phyloP scores from a whole-genome alignment of 2,329 filamentous ascomycete genomes.

The Neonectria coccinea region DNA sequence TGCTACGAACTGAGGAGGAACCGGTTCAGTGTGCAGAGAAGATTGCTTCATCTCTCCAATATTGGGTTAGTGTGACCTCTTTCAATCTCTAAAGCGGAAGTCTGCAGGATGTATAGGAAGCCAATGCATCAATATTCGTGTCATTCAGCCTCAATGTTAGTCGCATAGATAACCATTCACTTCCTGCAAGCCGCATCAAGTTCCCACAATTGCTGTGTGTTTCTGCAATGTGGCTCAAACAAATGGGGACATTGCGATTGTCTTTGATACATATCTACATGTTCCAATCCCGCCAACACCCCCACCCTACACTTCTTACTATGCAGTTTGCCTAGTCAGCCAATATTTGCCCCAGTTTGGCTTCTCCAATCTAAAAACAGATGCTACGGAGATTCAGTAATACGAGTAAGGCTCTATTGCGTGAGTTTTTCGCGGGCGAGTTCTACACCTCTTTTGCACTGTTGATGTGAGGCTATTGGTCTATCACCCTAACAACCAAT shows the following conservation, averaged over 20 bases:
- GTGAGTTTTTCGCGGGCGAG: background rate
- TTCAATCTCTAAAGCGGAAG: background rate
- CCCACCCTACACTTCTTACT: background rate
- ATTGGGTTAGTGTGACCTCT: background rate
- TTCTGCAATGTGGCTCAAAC: background rate
- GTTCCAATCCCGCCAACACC: background rate
- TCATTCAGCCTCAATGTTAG: background rate
- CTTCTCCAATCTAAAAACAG: background rate
- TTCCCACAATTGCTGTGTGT: background rate
- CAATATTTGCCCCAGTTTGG: background rate
- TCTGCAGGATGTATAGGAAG: background rate
- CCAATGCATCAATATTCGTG: background rate
- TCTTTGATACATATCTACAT: background rate
- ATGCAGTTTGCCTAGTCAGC: background rate
- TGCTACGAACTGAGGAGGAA: constrained; percentile 6
- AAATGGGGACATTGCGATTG: background rate
- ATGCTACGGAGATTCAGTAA: background rate
- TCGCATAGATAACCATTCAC: background rate
- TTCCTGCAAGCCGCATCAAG: background rate
- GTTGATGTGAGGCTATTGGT: background rate
- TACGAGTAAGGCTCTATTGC: background rate
- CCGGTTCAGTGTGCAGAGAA: background rate
- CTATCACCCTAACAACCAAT: no score
- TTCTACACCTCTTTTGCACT: no score
- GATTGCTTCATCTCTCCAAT: background rate